Percentiles rank a stretch among this genome's conserved stretches.
phyloP scores from a whole-genome alignment of 768 basidiomycete genomes.

The Rhodotorula sphaerocarpa region DNA sequence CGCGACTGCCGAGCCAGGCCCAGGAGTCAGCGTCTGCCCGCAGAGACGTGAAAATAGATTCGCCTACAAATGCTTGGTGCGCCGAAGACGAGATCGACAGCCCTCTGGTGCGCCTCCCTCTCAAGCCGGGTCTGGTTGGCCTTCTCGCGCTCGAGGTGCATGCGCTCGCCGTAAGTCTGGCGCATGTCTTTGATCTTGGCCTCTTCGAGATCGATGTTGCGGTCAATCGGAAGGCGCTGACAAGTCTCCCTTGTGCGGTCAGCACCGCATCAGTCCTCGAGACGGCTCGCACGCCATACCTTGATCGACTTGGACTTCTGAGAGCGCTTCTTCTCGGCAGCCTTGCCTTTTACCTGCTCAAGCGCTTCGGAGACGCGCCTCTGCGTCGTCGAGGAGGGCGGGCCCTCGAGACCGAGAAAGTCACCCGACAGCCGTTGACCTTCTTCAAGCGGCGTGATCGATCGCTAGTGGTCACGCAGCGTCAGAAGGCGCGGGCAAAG shows the following conservation, averaged over 20 bases:
- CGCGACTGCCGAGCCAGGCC: too few species aligned
- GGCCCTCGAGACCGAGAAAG: neutral
- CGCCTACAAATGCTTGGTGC: slow-evolving; percentile 13
- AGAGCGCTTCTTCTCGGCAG: neutral
- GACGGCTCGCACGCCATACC: neutral
- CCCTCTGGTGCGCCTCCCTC: slow-evolving; percentile 10
- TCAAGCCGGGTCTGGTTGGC: slow-evolving; percentile 1
- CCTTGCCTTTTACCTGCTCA: neutral
- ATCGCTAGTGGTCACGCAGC: neutral
- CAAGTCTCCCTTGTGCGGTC: neutral
- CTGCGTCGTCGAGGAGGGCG: slow-evolving; percentile 10
- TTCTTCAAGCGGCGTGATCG: neutral
- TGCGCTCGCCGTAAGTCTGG: slow-evolving; percentile 12
- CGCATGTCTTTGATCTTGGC: slow-evolving; percentile 8
- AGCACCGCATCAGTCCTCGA: too few species aligned
- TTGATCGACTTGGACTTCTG: slow-evolving; percentile 17
- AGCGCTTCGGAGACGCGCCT: slow-evolving; percentile 25
- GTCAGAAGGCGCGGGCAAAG: too few species aligned
- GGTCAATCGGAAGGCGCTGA: slow-evolving; percentile 19
- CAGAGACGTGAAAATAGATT: too few species aligned
- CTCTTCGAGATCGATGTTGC: slow-evolving; percentile 11
- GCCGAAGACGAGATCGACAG: slow-evolving; percentile 25
- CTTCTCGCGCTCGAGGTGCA: slow-evolving; percentile 18
- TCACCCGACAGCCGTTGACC: neutral
- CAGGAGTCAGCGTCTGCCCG: too few species aligned